These are phyloP conservation scores for Globisporangium splendens DNA, from an alignment of 352 stramenopile genomes.

Conservation along the genomic window DNA sequence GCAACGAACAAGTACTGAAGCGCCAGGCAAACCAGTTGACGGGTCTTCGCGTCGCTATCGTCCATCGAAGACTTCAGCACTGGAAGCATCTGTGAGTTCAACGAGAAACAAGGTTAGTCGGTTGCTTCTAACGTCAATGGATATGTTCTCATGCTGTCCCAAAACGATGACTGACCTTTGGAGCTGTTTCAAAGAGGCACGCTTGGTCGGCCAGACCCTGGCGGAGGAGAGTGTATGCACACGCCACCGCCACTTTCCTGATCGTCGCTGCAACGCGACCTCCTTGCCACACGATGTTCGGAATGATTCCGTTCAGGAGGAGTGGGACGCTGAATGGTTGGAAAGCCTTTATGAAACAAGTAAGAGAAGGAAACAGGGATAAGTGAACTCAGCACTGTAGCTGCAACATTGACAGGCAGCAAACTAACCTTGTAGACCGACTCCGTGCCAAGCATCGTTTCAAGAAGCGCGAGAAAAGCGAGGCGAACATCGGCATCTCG, in stretches of 20 bases:
- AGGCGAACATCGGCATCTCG: constrained; percentile 74
- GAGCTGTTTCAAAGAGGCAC: constrained; percentile 81
- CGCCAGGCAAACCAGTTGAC: constrained; percentile 84
- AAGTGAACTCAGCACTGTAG: no score
- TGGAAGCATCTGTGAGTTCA: constrained; percentile 62
- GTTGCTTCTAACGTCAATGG: no score
- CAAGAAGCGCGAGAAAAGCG: constrained; percentile 77
- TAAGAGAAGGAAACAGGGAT: neutral
- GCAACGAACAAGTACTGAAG: constrained; percentile 87
- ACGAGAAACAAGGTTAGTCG: neutral
- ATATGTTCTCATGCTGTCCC: no score
- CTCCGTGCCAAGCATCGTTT: constrained; percentile 73
- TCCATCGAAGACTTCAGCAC: constrained; percentile 88
- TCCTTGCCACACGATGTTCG: constrained; percentile 89
- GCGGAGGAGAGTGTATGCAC: constrained; percentile 81
- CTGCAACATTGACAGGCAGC: neutral
- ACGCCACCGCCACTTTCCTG: constrained; percentile 88
- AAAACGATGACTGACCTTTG: constrained; percentile 35
- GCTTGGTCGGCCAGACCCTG: constrained; percentile 66
- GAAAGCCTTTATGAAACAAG: constrained; percentile 37
- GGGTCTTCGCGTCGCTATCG: constrained; percentile 85
- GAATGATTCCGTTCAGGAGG: constrained; percentile 77
- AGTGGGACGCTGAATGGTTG: constrained; percentile 52
- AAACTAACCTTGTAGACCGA: constrained; percentile 43
- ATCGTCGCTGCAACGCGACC: constrained; percentile 85